Evolutionary conservation across 306 rosid species (phyloP), one percentile per base, ranked within the genome.

Genomic region (Lotus japonicus): DNA sequence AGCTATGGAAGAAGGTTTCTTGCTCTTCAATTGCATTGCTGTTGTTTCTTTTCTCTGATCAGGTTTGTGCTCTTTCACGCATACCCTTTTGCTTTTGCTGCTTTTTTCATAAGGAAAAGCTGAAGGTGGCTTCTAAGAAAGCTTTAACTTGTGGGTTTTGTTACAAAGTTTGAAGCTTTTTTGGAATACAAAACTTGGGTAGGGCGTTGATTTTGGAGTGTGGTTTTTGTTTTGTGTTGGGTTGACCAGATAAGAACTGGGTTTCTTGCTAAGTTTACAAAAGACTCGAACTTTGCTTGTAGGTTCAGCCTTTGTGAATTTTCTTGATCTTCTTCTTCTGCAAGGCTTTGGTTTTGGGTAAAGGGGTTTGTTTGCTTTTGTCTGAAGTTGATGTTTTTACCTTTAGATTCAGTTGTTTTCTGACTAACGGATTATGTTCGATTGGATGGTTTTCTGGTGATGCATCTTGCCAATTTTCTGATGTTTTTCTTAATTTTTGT

Each of bases 1-100:
- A 38, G 80, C 76, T 79, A 86, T 86, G 88, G 79, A 74, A 67
- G 72, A 74, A 69, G 74, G 15, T 77, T 87, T 77, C 80, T 83
- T 71, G 52, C 66, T 63, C 70, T 53, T 10, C 33, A 56, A 64
- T 64, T 45, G 70, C 85, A 72, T 81, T 89, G 71, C 52, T 42
- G 48, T 80, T 41, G n/a, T n/a, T n/a, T 58, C 59, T 55, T 35
- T 65, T 26, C 66, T 66, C 60, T 77, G 77, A 85, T 81, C 80
- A 72, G 92, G 81, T 71, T 6, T 64, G 86, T 78, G 17, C 36
- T 52, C 46, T 59, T 44, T 59, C 48, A 59, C 19, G 15, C 36
- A 42, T 51, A 75, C 77, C 71, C 82, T 68, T 72, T 64, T 64
- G 43, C 82, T 68, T 72, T 64, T 64, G 43, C 59, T 70, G 13